Conservation (phyloP, 345 rosid species). For the Populus deltoides region DNA sequence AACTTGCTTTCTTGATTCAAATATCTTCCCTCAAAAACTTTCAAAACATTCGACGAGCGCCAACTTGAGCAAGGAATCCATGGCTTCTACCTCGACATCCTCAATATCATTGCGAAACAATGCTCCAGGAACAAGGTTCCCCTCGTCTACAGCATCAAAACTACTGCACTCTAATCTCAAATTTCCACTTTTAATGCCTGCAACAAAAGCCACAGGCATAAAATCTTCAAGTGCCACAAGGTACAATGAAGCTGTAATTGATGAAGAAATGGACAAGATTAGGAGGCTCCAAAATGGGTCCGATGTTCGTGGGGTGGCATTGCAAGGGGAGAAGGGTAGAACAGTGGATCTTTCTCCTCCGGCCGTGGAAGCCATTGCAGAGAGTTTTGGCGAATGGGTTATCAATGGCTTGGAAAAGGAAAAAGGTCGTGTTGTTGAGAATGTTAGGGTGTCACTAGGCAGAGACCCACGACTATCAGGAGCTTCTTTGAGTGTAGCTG, state of each 20-base stretch:
- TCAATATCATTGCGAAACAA: constrained; percentile 25
- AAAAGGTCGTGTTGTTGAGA: constrained; percentile 18
- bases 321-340: constrained; percentile 82
- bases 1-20: not conserved
- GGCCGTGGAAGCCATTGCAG: constrained; percentile 83
- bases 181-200: constrained; percentile 11
- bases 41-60: constrained; percentile 7
- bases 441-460: constrained; percentile 68
- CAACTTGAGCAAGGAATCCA: constrained; percentile 15
- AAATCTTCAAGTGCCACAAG: constrained; percentile 36
- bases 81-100: constrained; percentile 37
- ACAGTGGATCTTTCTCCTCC: constrained; percentile 68
- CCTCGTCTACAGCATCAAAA: constrained; percentile 18
- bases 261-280: constrained; percentile 76
- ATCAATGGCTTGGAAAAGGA: constrained; percentile 38
- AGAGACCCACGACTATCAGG: constrained; percentile 82
- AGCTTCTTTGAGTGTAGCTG: constrained; percentile 58
- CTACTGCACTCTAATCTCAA: constrained; percentile 7
- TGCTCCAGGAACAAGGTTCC: constrained; percentile 29
- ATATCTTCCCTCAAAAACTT: constrained; percentile 12
- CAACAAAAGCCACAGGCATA: constrained; percentile 6
- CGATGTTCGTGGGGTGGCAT: constrained; percentile 88
- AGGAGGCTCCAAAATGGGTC: constrained; percentile 86
- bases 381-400: constrained; percentile 94
- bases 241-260: constrained; percentile 38